These are phyloP conservation scores for Russula virescens DNA, from an alignment of 768 basidiomycete species.

Conservation along the genomic window DNA sequence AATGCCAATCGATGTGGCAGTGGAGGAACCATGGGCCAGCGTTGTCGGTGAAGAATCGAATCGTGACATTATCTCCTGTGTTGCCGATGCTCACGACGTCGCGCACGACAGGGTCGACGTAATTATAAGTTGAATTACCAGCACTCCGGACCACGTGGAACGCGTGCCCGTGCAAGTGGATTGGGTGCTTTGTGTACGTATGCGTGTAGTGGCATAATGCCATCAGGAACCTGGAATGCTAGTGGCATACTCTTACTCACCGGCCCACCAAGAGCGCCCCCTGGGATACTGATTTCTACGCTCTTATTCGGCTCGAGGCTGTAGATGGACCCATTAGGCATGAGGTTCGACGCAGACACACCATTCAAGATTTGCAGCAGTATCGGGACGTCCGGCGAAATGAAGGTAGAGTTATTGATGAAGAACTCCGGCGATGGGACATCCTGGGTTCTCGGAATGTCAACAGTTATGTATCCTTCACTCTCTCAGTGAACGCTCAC, in stretches of 20 bases:
- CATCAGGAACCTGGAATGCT: no score
- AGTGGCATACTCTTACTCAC: background rate
- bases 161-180: conserved; percentile 17
- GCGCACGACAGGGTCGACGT: conserved; percentile 17
- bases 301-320: background rate
- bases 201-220: no score
- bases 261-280: conserved; percentile 1
- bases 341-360: background rate
- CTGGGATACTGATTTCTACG: conserved; percentile 8
- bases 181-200: background rate
- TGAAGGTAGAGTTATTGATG: no score
- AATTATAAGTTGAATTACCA: conserved; percentile 21
- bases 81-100: conserved; percentile 16
- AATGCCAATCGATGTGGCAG: conserved; percentile 7
- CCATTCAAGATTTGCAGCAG: no score
- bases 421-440: no score
- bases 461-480: no score
- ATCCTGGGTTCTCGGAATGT: no score
- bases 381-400: no score
- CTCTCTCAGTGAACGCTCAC: no score
- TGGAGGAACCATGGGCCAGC: conserved; percentile 7
- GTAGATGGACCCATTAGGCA: background rate
- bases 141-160: conserved; percentile 13
- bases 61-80: conserved; percentile 16
- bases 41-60: conserved; percentile 29